phyloP scores from a whole-genome alignment of 2,329 filamentous ascomycete species.

The Aspergillus spinulosporus region DNA sequence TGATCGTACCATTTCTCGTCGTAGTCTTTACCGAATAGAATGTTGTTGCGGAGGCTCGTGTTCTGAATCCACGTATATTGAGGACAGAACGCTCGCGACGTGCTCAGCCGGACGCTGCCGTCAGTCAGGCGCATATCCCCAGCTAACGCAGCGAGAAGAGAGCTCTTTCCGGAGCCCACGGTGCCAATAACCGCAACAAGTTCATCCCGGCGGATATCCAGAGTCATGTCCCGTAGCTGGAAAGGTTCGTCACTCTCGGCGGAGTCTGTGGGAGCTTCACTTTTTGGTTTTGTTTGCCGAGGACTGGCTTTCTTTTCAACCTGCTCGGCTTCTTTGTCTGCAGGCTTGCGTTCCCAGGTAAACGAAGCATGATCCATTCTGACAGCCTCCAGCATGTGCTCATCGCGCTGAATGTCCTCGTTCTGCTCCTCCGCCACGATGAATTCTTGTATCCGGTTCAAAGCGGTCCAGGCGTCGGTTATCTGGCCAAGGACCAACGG shows the following conservation, averaged over 20 bases:
- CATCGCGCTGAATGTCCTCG: slow-evolving; percentile 65
- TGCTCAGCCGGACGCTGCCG: slow-evolving; percentile 66
- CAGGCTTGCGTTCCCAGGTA: slow-evolving; percentile 58
- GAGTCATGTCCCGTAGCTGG: slow-evolving; percentile 40
- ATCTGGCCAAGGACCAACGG: slow-evolving; percentile 86
- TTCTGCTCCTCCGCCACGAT: slow-evolving; percentile 79
- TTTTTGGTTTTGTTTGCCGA: slow-evolving; percentile 52
- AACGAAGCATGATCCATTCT: slow-evolving; percentile 73
- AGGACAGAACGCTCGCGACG: slow-evolving; percentile 83
- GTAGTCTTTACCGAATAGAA: slow-evolving; percentile 80
- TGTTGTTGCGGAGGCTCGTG: slow-evolving; percentile 80
- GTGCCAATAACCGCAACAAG: slow-evolving; percentile 62
- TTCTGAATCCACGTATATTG: slow-evolving; percentile 99
- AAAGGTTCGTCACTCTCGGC: slow-evolving; percentile 33
- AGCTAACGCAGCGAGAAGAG: slow-evolving; percentile 80
- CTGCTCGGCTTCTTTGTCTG: slow-evolving; percentile 8
- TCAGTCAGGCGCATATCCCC: slow-evolving; percentile 78
- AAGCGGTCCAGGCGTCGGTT: slow-evolving; percentile 82
- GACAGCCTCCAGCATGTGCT: slow-evolving; percentile 58
- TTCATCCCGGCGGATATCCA: slow-evolving; percentile 41
- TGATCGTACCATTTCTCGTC: slow-evolving; percentile 76
- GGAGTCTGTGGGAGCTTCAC: slow-evolving; percentile 23
- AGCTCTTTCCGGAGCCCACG: slow-evolving; percentile 84
- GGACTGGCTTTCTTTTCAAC: slow-evolving; percentile 20
- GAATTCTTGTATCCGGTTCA: slow-evolving; percentile 85